phyloP scores from a whole-genome alignment of 1,139 yeast species.

The Arxiozyma telluris region DNA sequence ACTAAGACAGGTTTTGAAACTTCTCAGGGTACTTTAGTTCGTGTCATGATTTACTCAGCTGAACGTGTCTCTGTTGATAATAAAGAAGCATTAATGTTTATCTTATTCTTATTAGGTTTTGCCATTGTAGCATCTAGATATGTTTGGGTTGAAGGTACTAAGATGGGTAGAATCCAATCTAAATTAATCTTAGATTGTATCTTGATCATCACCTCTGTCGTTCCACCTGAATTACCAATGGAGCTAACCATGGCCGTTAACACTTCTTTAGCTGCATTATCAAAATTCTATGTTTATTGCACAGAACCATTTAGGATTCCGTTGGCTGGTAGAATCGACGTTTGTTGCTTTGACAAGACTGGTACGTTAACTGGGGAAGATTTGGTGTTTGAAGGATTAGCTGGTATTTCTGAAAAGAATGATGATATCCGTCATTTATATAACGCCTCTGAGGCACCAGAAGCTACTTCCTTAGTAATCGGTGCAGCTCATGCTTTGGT shows the following conservation, averaged over 20 bases:
- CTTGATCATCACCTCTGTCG: constrained; percentile 91
- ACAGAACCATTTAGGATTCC: constrained; percentile 99
- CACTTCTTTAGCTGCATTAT: constrained; percentile 76
- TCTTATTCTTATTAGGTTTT: constrained; percentile 76
- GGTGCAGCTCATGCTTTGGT: constrained; percentile 98
- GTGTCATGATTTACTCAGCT: constrained; percentile 95
- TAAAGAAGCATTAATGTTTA: constrained; percentile 87
- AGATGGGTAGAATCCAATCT: constrained; percentile 89
- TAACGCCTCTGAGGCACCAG: constrained; percentile 52
- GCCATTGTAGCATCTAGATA: constrained; percentile 97
- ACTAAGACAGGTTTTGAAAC: constrained; percentile 96
- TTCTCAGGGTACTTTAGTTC: constrained; percentile 91
- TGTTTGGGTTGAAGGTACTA: constrained; percentile 97
- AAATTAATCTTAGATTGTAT: constrained; percentile 92
- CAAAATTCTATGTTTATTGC: constrained; percentile 84
- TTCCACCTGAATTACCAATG: constrained; percentile 99
- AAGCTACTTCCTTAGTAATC: constrained; percentile 59
- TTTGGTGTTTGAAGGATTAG: constrained; percentile 90
- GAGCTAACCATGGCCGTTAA: constrained; percentile 98
- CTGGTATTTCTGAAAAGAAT: constrained; percentile 53
- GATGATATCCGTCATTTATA: constrained; percentile 48
- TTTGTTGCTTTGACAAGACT: constrained; percentile 96
- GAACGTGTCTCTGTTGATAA: constrained; percentile 96
- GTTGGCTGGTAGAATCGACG: constrained; percentile 94
- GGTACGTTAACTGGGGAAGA: constrained; percentile 98